Evolutionary conservation across 2,329 filamentous ascomycete species (phyloP), one percentile per base, ranked within the genome.

Genomic region (Penicillium vulpinum): DNA sequence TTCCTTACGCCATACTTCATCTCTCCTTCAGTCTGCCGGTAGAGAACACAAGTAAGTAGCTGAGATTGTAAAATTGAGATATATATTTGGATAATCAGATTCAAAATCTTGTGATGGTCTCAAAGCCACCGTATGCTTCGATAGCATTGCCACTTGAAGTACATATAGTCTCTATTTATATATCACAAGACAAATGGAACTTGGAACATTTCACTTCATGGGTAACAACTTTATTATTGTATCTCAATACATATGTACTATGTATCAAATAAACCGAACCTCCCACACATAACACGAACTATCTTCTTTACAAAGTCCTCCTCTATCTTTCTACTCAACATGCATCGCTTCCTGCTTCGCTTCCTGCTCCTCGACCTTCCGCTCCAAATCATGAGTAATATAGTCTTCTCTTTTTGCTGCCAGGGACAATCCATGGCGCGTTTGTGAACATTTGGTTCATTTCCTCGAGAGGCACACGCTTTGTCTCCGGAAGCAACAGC

Each of bases 371-470:
- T 80, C 77, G 5, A 85, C 78, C 39, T 85, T 77, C 33, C 81
- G 78, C 73, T 88, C 84, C 38, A 89, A 68, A 67, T 89, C 86
- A 60, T 78, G 79, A 6, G 78, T 75, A 41, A 77, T 69, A 67
- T 82, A 87, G 29, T 82, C 76, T 43, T 75, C 70, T 69, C n/a
- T n/a, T n/a, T n/a, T 78, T 81, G 62, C 83, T 81, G 3, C 81
- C 80, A 2, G 85, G 81, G 8, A 89, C 81, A 64, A 89, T 83
- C 71, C 82, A 80, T 9, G 86, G 86, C 0, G 86, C 84, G 65
- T 87, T 78, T n/a, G 80, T 83, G 70, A 88, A 88, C 43, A 88
- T 76, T 55, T 83, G 81, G 62, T 86, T 84, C 86, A 88, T 88
- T 73, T 88, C 86, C 66, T 89, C 87, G 1, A 89, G 78, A 0